Base-by-base conservation (phyloP, 768 basidiomycete species). In the Phylloporus scabripes region DNA sequence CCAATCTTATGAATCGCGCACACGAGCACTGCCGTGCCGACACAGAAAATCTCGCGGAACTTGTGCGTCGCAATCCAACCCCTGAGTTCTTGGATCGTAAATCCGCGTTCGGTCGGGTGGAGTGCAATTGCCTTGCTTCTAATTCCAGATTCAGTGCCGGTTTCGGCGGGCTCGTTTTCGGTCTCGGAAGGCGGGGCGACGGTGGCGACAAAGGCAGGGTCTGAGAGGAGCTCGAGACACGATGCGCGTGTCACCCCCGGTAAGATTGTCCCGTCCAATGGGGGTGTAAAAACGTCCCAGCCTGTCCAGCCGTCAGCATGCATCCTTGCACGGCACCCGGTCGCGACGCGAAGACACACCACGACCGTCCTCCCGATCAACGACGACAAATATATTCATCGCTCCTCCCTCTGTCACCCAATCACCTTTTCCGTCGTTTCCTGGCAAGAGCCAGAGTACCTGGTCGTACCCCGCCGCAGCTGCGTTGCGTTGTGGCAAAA, bases 231-330 rank as follows among this genome's bases (percentile, higher is more conserved):
- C 0, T 74, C 60, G 33, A 96, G 77, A 37, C 89, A 82, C 23
- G 90, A 92, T 59, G 87, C 86, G 53, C 94, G 83, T 7, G 93
- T 96, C 21, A 97, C 82, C 39, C 94, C 92, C 2, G 93, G 92
- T 2, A 98, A 80, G 60, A 97, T 91, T 69, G 90, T 86, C 43
- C 93, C 92, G 63, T 88, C 91, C 51, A 96, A 71, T 12, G 91
- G 87, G 2, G 94, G 89, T 1, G 95, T 96, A 54, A 91, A 74
- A 46, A 96, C 75, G 64, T 97, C 92, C 50, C 81, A 65, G n/a
- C 72, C 85, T 88, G 57, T 32, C 33, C n/a, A 7, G 3, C 17
- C n/a, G 24, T 48, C 40, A 48, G 23, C 20, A 7, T 38, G 9
- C 12, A 12, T 10, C n/a, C 6, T 17, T 7, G 7, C 6, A n/a